A percentile compares a stretch with the other conserved stretches of the same genome.
Conservation (phyloP, 805 yeast genomes). For the Kodamaea neixiangensis region DNA sequence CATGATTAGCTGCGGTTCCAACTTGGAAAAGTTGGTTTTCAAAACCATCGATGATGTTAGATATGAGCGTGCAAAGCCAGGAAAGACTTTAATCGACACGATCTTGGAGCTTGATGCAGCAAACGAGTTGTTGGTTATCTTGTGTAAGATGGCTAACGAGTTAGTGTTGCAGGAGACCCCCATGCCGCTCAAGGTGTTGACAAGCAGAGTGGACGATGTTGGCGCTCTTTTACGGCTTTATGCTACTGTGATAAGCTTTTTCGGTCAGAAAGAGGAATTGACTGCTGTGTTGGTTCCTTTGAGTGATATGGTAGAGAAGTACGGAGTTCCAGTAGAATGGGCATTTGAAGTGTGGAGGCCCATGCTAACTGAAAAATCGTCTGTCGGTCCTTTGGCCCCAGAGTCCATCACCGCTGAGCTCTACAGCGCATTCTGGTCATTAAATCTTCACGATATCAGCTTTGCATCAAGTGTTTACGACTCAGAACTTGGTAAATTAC, state of each 20-base stretch:
- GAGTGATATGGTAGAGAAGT: conserved; percentile 16
- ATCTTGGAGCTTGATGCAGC: conserved; percentile 47
- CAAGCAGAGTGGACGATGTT: conserved; percentile 73
- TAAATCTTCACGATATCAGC: conserved; percentile 69
- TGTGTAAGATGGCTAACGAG: conserved; percentile 50
- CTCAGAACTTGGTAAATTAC: conserved; percentile 41
- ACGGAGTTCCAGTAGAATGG: conserved; percentile 57
- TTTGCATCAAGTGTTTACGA: conserved; percentile 53
- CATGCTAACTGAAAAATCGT: neutral
- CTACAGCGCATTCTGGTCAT: conserved; percentile 62
- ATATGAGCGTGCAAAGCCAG: conserved; percentile 47
- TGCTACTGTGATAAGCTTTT: conserved; percentile 57
- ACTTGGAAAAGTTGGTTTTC: conserved; percentile 57
- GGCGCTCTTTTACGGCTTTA: conserved; percentile 66
- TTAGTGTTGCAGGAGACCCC: conserved; percentile 35
- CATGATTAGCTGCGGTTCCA: conserved; percentile 62
- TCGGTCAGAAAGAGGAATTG: conserved; percentile 32
- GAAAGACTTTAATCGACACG: conserved; percentile 48
- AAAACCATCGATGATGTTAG: conserved; percentile 62
- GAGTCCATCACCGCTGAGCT: neutral
- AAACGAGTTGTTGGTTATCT: conserved; percentile 65
- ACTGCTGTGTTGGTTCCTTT: neutral
- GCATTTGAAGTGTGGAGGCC: conserved; percentile 20
- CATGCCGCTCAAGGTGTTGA: conserved; percentile 67
- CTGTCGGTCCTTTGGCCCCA: neutral